Conservation (phyloP, 495 filamentous ascomycete genomes). For the Glutinoglossum americanum region DNA sequence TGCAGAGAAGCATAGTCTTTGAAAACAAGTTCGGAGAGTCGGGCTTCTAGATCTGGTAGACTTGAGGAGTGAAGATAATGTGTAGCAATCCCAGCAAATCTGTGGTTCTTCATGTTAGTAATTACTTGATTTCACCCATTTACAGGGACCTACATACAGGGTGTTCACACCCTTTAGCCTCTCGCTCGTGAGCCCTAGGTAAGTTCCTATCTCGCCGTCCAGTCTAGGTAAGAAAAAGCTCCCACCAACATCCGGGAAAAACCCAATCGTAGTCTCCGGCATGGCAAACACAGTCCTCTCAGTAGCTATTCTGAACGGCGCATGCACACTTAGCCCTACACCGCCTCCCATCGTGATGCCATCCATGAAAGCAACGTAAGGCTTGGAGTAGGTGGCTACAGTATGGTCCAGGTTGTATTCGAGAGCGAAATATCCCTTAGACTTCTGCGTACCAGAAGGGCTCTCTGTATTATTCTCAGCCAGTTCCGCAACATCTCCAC, state of each 20-base stretch:
- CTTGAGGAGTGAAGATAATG: constrained; percentile 85
- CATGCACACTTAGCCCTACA: constrained; percentile 82
- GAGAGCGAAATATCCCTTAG: constrained; percentile 65
- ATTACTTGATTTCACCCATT: not conserved
- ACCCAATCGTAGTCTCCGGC: constrained; percentile 94
- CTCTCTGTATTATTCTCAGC: constrained; percentile 49
- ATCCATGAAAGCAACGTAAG: constrained; percentile 90
- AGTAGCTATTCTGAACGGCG: constrained; percentile 88
- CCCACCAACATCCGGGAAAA: constrained; percentile 93
- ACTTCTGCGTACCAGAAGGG: constrained; percentile 39
- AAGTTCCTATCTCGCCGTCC: constrained; percentile 65
- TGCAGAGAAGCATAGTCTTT: constrained; percentile 40
- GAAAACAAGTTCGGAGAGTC: constrained; percentile 77
- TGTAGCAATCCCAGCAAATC: constrained; percentile 64
- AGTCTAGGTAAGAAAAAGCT: constrained; percentile 87
- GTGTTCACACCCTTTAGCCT: constrained; percentile 59
- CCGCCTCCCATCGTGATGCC: constrained; percentile 97
- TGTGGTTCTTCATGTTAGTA: constrained; percentile 2
- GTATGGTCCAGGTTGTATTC: constrained; percentile 91
- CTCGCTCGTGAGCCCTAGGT: constrained; percentile 75
- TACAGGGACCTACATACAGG: constrained; percentile 26
- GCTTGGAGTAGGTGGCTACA: constrained; percentile 86
- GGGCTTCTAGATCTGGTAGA: constrained; percentile 55
- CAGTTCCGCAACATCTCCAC: constrained; percentile 69
- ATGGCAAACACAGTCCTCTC: constrained; percentile 91